Percentiles rank a stretch among this genome's conserved stretches.
phyloP scores from a whole-genome alignment of 2,329 filamentous ascomycete genomes.

The Onygena corvina region DNA sequence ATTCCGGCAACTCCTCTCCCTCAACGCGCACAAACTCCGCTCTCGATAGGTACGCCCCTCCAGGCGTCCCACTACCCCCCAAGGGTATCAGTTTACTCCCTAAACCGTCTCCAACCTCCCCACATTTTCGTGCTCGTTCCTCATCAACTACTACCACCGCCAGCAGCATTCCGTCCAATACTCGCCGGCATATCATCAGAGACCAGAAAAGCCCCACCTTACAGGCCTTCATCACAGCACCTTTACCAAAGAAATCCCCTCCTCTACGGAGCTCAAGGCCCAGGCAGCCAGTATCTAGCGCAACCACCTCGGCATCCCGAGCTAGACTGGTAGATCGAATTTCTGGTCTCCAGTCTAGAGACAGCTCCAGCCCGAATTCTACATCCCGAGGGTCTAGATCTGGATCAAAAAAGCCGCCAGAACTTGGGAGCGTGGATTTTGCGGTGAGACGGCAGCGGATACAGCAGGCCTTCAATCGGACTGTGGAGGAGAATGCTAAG shows the following conservation, averaged over 20 bases:
- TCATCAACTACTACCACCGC: conserved; percentile 9
- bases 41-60: conserved; percentile 20
- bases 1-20: conserved; percentile 30
- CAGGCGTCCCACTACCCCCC: conserved; percentile 26
- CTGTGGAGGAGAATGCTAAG: conserved; percentile 58
- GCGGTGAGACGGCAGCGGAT: conserved; percentile 70
- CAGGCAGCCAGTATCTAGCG: conserved; percentile 63
- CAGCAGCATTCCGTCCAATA: neutral
- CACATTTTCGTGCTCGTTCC: neutral
- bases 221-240: conserved; percentile 60
- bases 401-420: conserved; percentile 35
- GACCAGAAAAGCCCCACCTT: conserved; percentile 47
- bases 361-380: conserved; percentile 24
- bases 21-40: conserved; percentile 26
- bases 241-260: conserved; percentile 62
- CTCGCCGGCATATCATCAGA: conserved; percentile 20
- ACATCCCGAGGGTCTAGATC: conserved; percentile 18
- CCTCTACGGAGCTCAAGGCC: conserved; percentile 66
- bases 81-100: conserved; percentile 33
- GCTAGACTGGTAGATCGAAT: conserved; percentile 52
- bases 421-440: conserved; percentile 69
- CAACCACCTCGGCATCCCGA: conserved; percentile 59
- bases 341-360: conserved; percentile 31
- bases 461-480: conserved; percentile 72
- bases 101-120: conserved; percentile 26